Evolutionary conservation across 2,329 filamentous ascomycete genomes (phyloP), one percentile per base, ranked within the genome.

Genomic region (Aspergillus hortae): DNA sequence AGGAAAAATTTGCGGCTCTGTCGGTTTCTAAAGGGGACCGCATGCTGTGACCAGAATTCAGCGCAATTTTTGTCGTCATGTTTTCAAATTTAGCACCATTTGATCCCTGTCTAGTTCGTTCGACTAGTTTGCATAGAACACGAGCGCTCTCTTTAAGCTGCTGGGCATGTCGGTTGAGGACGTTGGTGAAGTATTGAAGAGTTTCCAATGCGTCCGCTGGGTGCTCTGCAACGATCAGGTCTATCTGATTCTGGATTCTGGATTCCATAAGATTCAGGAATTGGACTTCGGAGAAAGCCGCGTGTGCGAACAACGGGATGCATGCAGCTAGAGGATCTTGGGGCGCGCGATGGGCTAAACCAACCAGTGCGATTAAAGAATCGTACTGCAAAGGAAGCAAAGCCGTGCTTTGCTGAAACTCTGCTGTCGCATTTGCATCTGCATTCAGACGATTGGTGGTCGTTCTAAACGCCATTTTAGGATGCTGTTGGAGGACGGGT

Each of bases 211-310:
- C 48, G 14, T 51, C 42, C 7, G 30, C 36, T 14, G 46, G 38
- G 6, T 9, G 6, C 11, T 38, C 45, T 40, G 21, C 15, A 5
- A 38, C 35, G 2, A 47, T 47, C 1, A 14, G n/a, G 33, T 47
- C 35, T 23, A 47, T 47, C 23, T 42, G 21, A 6, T 14, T 38
- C 4, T 27, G 42, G 15, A 51, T 46, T 51, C 19, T 40, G 6
- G 42, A 41, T 32, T 51, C 48, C 23, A 51, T 36, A 2, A 51
- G 48, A 21, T 51, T 51, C 11, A 51, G 21, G 14, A 51, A 46
- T 15, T 45, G 42, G 2, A 51, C 48, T 42, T 51, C 48, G 14
- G 48, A 46, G 35, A 51, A 51, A 2, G 48, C 48, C 10, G 48
- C 48, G 19, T 51, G 48, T 11, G 48, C 32, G 11, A 51, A 51